Evolutionary conservation across 345 rosid genomes (phyloP).

Genomic region (Angophora floribunda): DNA sequence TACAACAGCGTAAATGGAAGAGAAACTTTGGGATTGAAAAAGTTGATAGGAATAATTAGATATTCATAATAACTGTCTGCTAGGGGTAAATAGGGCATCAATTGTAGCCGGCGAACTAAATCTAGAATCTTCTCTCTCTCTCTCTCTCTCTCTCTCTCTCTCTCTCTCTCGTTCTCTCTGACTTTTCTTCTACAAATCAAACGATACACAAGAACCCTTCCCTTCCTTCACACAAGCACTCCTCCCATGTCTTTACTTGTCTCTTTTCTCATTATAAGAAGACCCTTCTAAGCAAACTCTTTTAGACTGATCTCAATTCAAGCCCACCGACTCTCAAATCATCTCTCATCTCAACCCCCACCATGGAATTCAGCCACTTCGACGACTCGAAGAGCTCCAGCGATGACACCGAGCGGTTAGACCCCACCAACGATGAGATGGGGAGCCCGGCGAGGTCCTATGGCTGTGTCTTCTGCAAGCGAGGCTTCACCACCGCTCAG

Average conservation of each 20-base stretch:
- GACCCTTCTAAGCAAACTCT: background rate
- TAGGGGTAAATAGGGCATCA: background rate
- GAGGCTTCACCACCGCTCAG: conserved; percentile 94
- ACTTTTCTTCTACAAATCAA: conserved; percentile 9
- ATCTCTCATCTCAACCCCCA: background rate
- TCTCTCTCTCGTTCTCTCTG: conserved; percentile 2
- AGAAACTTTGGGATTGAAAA: background rate
- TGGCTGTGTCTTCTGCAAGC: conserved; percentile 75
- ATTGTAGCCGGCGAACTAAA: background rate
- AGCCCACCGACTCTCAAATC: background rate
- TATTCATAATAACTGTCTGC: background rate
- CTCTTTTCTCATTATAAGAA: conserved; percentile 7
- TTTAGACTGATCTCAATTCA: background rate
- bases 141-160: background rate
- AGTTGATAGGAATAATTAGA: background rate
- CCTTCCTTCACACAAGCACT: background rate
- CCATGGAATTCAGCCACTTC: conserved; percentile 20
- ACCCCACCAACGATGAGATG: conserved; percentile 5
- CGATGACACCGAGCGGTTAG: conserved; percentile 18
- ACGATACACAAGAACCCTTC: background rate
- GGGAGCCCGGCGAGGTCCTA: conserved; percentile 34
- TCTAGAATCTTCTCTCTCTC: background rate
- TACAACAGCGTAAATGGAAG: background rate
- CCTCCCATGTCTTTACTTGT: conserved; percentile 16
- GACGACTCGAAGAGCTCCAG: conserved; percentile 26